Evolutionary conservation across 2,329 filamentous ascomycete genomes (phyloP).

Genomic region (Paraconiothyrium brasiliense): DNA sequence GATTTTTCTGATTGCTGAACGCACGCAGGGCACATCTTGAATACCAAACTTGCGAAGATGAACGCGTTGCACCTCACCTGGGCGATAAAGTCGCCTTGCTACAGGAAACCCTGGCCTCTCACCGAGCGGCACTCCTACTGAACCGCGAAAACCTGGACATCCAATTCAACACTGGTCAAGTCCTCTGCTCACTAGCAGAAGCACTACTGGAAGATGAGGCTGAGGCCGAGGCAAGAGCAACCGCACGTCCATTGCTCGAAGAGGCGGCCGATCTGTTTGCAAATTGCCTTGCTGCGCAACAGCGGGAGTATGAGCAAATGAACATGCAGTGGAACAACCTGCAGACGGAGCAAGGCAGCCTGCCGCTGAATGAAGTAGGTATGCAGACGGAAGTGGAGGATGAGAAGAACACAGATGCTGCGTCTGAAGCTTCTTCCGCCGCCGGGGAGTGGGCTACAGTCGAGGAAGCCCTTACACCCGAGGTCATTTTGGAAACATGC

Average conservation of each 20-base stretch:
- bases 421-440: slow-evolving; percentile 38
- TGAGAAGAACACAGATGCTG: slow-evolving; percentile 35
- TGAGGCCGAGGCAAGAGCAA: slow-evolving; percentile 45
- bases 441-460: slow-evolving; percentile 72
- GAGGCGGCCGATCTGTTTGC: slow-evolving; percentile 70
- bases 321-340: slow-evolving; percentile 44
- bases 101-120: slow-evolving; percentile 69
- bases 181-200: slow-evolving; percentile 73
- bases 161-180: slow-evolving; percentile 76
- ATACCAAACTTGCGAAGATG: slow-evolving; percentile 74
- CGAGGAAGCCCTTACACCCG: slow-evolving; percentile 71
- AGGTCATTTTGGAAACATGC: slow-evolving; percentile 73
- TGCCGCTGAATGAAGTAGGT: slow-evolving; percentile 32
- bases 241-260: slow-evolving; percentile 64
- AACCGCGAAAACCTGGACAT: slow-evolving; percentile 72
- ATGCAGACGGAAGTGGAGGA: slow-evolving; percentile 11
- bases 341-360: slow-evolving; percentile 32
- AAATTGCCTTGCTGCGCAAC: slow-evolving; percentile 56
- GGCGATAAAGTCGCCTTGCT: slow-evolving; percentile 65
- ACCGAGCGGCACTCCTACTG: slow-evolving; percentile 68
- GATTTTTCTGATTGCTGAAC: slow-evolving; percentile 2
- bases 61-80: slow-evolving; percentile 68
- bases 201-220: slow-evolving; percentile 63
- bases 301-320: slow-evolving; percentile 56
- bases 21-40: slow-evolving; percentile 69